Percentiles rank a stretch among this genome's conserved stretches.
Conservation (phyloP, 176 grass and related monocot genomes). For the Phyllostachys edulis region DNA sequence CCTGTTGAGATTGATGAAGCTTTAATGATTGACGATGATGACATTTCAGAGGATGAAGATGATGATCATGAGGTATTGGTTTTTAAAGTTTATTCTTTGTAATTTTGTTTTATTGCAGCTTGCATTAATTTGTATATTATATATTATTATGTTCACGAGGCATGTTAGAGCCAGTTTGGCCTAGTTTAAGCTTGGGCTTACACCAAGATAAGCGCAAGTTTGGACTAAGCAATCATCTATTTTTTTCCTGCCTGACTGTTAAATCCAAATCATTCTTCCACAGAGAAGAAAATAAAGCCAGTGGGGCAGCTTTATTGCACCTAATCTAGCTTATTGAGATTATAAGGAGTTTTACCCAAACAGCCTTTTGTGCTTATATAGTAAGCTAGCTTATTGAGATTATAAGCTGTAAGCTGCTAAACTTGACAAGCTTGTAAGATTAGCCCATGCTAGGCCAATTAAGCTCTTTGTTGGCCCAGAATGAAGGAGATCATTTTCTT, state of each 20-base stretch:
- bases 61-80: conserved; percentile 68
- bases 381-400: conserved; percentile 1
- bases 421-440: neutral
- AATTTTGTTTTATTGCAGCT: neutral
- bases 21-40: conserved; percentile 92
- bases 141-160: neutral
- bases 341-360: neutral
- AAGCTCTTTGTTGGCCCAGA: neutral
- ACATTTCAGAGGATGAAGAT: conserved; percentile 88
- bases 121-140: neutral
- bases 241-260: neutral
- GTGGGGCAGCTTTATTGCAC: neutral
- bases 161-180: neutral
- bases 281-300: neutral
- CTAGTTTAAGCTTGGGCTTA: neutral
- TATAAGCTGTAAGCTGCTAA: neutral
- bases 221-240: neutral
- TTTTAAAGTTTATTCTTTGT: neutral
- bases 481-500: neutral
- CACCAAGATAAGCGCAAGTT: neutral
- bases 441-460: neutral
- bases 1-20: conserved; percentile 83
- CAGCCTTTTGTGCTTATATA: neutral
- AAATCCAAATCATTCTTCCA: neutral
- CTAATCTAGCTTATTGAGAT: neutral